Evolutionary conservation across 2,329 filamentous ascomycete species (phyloP).

Genomic region (Microsporum ferrugineum): DNA sequence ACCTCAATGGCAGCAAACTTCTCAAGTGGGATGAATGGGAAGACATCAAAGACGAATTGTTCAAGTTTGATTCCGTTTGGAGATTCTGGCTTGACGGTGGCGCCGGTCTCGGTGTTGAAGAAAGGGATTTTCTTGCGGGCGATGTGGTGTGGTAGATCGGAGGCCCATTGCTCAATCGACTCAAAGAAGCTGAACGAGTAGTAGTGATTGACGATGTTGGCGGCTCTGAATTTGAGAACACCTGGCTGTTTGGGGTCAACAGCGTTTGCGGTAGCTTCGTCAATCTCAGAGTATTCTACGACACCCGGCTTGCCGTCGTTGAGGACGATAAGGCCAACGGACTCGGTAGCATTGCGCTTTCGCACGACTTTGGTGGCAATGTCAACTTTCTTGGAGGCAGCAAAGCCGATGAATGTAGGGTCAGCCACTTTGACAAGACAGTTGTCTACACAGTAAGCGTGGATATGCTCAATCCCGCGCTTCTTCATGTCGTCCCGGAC

Average conservation of each 20-base stretch:
- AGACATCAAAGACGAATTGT: conserved; percentile 98
- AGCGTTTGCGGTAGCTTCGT: conserved; percentile 76
- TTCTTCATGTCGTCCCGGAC: conserved; percentile 79
- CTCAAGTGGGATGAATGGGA: conserved; percentile 71
- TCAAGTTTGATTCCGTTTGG: conserved; percentile 98
- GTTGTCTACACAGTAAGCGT: conserved; percentile 98
- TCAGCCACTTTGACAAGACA: conserved; percentile 98
- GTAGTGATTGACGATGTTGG: conserved; percentile 99
- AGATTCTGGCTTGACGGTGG: conserved; percentile 78
- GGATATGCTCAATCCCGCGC: conserved; percentile 86
- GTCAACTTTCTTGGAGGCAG: conserved; percentile 76
- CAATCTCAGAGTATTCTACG: conserved; percentile 97
- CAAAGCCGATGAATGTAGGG: conserved; percentile 88
- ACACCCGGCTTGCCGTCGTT: conserved; percentile 96
- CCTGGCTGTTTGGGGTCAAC: conserved; percentile 68
- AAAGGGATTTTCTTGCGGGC: conserved; percentile 97
- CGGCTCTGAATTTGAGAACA: conserved; percentile 88
- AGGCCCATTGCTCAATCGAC: conserved; percentile 73
- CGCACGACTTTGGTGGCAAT: conserved; percentile 99
- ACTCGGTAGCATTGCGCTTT: conserved; percentile 92
- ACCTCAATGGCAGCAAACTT: conserved; percentile 97
- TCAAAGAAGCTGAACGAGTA: conserved; percentile 92
- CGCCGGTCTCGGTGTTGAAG: conserved; percentile 63
- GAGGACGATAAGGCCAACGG: conserved; percentile 82
- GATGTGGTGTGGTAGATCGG: conserved; percentile 86